Evolutionary conservation across 441 rosid species (phyloP).

Genomic region (Kokia cookei): DNA sequence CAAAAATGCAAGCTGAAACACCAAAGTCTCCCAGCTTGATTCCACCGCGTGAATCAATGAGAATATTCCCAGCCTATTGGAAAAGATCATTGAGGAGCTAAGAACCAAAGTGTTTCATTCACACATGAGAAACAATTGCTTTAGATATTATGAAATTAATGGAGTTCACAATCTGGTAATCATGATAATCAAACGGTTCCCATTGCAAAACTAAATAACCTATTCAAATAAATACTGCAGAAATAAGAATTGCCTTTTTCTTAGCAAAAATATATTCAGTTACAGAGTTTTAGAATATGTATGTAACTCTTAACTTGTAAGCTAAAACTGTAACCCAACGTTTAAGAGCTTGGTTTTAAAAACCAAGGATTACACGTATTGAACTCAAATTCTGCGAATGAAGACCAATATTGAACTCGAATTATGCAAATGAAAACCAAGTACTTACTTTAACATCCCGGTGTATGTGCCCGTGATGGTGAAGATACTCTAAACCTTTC

Average conservation of each 20-base stretch:
- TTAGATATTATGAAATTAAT: background rate
- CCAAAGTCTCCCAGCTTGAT: conserved; percentile 95
- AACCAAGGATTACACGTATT: background rate
- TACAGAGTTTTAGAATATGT: background rate
- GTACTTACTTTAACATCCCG: conserved; percentile 86
- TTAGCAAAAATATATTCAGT: background rate
- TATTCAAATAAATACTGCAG: background rate
- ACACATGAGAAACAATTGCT: background rate
- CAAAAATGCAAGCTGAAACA: conserved; percentile 95
- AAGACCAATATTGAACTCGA: background rate
- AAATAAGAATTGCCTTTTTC: background rate
- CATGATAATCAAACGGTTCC: background rate
- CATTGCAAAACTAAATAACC: background rate
- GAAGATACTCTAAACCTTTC: conserved; percentile 95
- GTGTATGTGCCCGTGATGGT: conserved; percentile 97
- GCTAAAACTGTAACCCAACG: background rate
- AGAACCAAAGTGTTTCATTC: background rate
- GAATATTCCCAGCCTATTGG: conserved; percentile 85
- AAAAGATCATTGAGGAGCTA: conserved; percentile 9
- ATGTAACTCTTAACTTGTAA: background rate
- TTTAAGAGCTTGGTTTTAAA: background rate
- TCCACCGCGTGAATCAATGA: conserved; percentile 75
- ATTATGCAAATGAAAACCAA: background rate
- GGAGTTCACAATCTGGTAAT: background rate
- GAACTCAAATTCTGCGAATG: background rate